Evolutionary conservation across 2,329 filamentous ascomycete species (phyloP), one percentile per base, ranked within the genome.

Genomic region (Talaromyces sp.): DNA sequence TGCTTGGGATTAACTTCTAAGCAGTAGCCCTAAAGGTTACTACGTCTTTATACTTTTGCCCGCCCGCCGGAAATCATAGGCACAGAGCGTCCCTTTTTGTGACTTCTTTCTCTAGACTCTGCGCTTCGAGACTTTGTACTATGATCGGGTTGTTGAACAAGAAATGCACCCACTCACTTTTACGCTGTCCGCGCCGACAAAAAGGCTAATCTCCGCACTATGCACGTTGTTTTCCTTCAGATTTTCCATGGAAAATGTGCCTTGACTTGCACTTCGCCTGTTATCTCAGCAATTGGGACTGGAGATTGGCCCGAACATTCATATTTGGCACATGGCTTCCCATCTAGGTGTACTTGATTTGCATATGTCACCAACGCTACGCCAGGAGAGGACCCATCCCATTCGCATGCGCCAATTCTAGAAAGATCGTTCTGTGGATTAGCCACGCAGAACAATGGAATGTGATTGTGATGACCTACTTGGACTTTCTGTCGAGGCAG

Each of bases 321-420:
- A 40, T 58, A 21, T n/a, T 58, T 59, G 62, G 58, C 62, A 57
- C 40, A 64, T 37, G 52, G 59, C 37, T 56, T 48, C 28, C 31
- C 55, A 39, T 52, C 31, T 35, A 40, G 18, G 33, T 57, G 58
- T 40, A n/a, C 31, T 57, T 48, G 37, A 37, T 42, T 61, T 64
- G 62, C 62, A 54, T 64, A 57, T 64, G 54, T 64, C 62, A 64
- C 62, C 62, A 64, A 64, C 62, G 33, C 39, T 33, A 55, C 33
- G 48, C 44, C 40, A 50, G 25, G 42, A 52, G 44, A 55, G 25
- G 54, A 14, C 44, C 23, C 40, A n/a, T 58, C 37, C 35, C 55
- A 64, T 64, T 64, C 62, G 62, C n/a, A 40, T 58, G 40, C 50
- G 31, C 55, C 33, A 21, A 25, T 46, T 55, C 50, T 50, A 40